Conservation (phyloP, 176 grass and related monocot genomes). For the Musa beccarii region DNA sequence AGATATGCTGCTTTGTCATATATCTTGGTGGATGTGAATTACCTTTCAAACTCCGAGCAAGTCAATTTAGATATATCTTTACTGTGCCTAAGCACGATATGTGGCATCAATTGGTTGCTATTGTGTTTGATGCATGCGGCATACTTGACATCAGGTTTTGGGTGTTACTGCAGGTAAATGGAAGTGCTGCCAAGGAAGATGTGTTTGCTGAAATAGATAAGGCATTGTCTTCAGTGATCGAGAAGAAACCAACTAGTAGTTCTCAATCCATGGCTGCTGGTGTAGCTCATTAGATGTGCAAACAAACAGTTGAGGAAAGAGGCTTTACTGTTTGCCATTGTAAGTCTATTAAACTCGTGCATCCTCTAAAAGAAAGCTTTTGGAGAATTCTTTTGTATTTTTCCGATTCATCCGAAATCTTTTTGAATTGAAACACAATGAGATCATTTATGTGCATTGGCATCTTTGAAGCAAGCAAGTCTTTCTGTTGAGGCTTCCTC, state of each 20-base stretch:
- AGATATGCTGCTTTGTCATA: no score
- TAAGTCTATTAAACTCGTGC: no score
- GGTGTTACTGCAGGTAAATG: slow-evolving; percentile 10
- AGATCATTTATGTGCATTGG: no score
- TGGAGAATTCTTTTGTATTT: no score
- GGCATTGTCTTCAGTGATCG: slow-evolving; percentile 35
- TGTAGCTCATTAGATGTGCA: slow-evolving; percentile 17
- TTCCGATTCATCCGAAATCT: no score
- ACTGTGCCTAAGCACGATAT: not conserved
- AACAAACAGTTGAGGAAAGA: not conserved
- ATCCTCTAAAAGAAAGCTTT: no score
- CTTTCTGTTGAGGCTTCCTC: no score
- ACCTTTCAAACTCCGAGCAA: not conserved
- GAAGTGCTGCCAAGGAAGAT: slow-evolving; percentile 32
- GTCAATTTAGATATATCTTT: not conserved
- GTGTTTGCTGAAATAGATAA: slow-evolving; percentile 71
- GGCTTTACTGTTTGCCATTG: not conserved
- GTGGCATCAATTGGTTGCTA: not conserved
- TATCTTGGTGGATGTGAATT: no score
- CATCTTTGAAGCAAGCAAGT: no score
- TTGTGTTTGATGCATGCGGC: not conserved
- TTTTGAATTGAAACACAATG: no score
- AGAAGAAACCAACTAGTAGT: slow-evolving; percentile 38
- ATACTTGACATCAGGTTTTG: not conserved
- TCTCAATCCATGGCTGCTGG: slow-evolving; percentile 25